Percentiles rank a stretch among this genome's conserved stretches.
Conservation (phyloP, 441 rosid genomes). For the Croton setiger region DNA sequence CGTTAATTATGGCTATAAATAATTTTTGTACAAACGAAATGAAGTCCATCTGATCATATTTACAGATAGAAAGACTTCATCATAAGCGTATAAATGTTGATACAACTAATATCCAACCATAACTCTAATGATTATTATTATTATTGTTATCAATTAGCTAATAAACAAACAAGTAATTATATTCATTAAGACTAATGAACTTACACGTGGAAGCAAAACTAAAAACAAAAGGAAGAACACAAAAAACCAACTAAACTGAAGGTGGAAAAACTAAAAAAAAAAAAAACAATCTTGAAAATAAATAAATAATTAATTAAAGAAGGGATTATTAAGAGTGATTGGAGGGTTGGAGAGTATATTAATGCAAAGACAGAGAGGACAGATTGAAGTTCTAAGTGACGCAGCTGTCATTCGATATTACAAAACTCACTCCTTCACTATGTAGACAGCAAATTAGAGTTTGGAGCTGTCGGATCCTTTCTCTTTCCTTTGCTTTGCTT, state of each 20-base stretch:
- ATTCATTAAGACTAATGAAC: neutral
- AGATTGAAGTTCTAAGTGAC: conserved; percentile 32
- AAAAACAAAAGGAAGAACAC: conserved; percentile 13
- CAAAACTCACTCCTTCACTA: conserved; percentile 20
- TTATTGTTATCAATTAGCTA: neutral
- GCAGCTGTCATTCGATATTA: conserved; percentile 50
- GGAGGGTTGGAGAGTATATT: conserved; percentile 34
- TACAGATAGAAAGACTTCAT: conserved; percentile 12
- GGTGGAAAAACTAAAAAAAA: neutral
- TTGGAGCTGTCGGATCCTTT: conserved; percentile 48
- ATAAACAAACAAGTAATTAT: neutral
- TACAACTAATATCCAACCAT: conserved; percentile 26
- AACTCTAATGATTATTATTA: neutral
- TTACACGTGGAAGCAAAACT: neutral
- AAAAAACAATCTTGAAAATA: too few species aligned
- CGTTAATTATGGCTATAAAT: neutral
- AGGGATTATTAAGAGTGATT: conserved; percentile 13
- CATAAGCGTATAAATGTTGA: conserved; percentile 13
- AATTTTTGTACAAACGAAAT: neutral
- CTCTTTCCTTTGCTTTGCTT: neutral
- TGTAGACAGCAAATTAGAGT: conserved; percentile 51
- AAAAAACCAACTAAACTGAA: neutral
- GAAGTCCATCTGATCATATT: neutral
- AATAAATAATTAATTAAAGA: too few species aligned
- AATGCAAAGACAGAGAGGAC: conserved; percentile 45